phyloP scores from a whole-genome alignment of 306 rosid species.

The Canavalia ensiformis region DNA sequence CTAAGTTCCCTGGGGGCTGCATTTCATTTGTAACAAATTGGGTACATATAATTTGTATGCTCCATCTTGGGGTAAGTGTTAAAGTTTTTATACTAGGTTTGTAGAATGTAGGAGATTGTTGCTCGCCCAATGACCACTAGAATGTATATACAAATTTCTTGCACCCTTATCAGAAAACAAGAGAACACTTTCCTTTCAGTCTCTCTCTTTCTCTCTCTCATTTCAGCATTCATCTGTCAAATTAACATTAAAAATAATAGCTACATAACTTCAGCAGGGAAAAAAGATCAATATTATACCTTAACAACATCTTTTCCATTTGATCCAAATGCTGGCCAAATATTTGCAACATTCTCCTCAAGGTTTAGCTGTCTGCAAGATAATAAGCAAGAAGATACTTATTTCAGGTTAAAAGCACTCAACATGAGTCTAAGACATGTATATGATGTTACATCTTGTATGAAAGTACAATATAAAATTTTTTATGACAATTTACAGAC shows the following conservation, averaged over 20 bases:
- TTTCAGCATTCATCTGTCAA: background rate
- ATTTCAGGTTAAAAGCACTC: slow-evolving; percentile 34
- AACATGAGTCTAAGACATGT: background rate
- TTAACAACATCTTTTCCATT: slow-evolving; percentile 78
- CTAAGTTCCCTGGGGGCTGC: no score
- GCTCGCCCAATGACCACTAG: background rate
- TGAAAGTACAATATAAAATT: background rate
- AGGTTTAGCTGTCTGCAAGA: slow-evolving; percentile 80
- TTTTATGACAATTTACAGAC: background rate
- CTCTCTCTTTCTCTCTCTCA: background rate
- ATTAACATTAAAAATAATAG: slow-evolving; percentile 7
- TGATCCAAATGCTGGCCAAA: slow-evolving; percentile 94
- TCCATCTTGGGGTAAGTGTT: background rate
- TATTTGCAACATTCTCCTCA: slow-evolving; percentile 78
- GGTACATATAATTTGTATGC: no score
- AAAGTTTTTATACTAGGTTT: background rate
- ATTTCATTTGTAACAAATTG: no score
- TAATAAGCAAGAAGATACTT: slow-evolving; percentile 37
- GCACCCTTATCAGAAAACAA: background rate
- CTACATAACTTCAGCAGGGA: slow-evolving; percentile 25
- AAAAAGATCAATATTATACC: slow-evolving; percentile 59
- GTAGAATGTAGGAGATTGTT: background rate
- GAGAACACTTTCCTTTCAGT: background rate
- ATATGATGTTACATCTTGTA: background rate
- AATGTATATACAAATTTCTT: background rate